A percentile compares a stretch with the other conserved stretches of the same genome.
Evolutionary conservation across 257 asterid genomes (phyloP).

Genomic region (Solanum sejunctum): DNA sequence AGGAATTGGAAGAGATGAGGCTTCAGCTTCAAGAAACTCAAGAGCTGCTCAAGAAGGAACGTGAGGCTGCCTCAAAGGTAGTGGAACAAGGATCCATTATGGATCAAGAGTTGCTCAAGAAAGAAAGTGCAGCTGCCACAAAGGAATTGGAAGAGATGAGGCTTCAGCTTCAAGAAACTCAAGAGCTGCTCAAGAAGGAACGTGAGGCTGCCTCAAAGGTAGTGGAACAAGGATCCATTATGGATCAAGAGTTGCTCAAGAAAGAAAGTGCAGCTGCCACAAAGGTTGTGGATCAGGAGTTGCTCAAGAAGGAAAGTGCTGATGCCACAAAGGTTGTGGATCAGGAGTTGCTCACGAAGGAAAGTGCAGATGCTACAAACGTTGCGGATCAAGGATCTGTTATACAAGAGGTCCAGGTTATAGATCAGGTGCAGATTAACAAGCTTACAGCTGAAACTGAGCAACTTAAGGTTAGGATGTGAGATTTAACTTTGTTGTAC

Average conservation of each 20-base stretch:
- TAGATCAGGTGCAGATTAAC: conserved; percentile 39
- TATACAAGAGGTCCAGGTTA: conserved; percentile 22
- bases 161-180: conserved; percentile 39
- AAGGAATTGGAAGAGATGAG: conserved; percentile 43
- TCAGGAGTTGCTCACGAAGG: not conserved
- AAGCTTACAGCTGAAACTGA: conserved; percentile 65
- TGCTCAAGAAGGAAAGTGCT: not conserved
- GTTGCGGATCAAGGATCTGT: conserved; percentile 3
- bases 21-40: conserved; percentile 42
- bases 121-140: too few species aligned
- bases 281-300: conserved; percentile 3
- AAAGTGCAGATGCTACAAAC: not conserved
- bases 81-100: conserved; percentile 3
- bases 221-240: conserved; percentile 1
- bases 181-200: conserved; percentile 36
- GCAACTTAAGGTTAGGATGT: conserved; percentile 49
- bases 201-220: conserved; percentile 15
- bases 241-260: conserved; percentile 2
- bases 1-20: conserved; percentile 44
- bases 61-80: conserved; percentile 14
- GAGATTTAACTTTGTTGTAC: not conserved
- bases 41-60: conserved; percentile 32
- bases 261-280: not conserved
- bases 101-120: conserved; percentile 1
- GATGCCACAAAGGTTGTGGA: not conserved